Base-by-base conservation (phyloP, 2,329 filamentous ascomycete species). In the Teratosphaeria epicoccoides region DNA sequence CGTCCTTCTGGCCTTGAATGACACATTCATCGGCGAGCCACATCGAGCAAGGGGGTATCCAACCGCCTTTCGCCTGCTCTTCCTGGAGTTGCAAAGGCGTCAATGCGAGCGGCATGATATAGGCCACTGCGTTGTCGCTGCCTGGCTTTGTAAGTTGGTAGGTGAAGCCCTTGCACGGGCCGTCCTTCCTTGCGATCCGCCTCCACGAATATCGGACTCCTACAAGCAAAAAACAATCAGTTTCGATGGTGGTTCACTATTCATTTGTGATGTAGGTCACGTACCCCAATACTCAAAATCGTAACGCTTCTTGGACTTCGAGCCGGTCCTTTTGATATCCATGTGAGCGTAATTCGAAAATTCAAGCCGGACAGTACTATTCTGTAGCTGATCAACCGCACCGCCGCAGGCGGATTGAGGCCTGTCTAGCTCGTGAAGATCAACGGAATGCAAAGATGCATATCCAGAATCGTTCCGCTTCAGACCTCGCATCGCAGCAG, bases 271-370 rank as follows among this genome's bases (percentile, higher is more conserved):
- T 7, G 20, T 24, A 7, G 20, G 20, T 5, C 20, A 24, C 44
- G 6, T 24, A 46, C 44, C 88, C 93, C 93, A 97, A 76, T 95
- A 95, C 65, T 91, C 85, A 63, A 95, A 96, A 51, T 89, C 87
- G 68, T 96, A 97, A 55, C 82, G 80, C 70, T 89, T 91, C 56
- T 76, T 76, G 44, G 77, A 74, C 59, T 81, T 83, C 48, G 78
- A 73, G 6, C 85, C 85, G 23, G 80, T 76, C 43, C 87, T 81
- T 59, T 80, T 82, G 48, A 98, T 73, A 58, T 95, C 87, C 40
- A 97, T 82, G 61, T 93, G 88, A 2, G 91, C 91, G 67, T 98
- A 98, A 72, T 97, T 98, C 59, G 88, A 94, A 67, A 96, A 98
- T 67, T 97, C 91, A 28, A 98, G 79, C 70, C 89, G 87, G 67